These are phyloP conservation scores for Vitis rotundifolia DNA, from an alignment of 164 flowering plant genomes.

Conservation along the genomic window DNA sequence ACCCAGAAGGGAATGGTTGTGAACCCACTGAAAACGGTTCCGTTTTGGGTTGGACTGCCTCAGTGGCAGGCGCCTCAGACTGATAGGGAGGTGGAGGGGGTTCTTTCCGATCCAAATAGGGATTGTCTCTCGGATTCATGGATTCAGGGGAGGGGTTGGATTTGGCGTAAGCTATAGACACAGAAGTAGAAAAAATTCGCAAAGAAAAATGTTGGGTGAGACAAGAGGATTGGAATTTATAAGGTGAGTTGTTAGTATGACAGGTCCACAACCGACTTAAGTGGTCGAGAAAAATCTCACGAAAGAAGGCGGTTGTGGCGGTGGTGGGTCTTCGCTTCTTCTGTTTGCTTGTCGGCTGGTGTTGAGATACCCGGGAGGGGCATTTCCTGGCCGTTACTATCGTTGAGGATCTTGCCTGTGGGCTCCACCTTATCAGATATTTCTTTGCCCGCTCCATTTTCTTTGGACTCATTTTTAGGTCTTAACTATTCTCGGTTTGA, in stretches of 20 bases:
- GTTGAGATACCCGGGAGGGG: too few species aligned
- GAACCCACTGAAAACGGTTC: not conserved
- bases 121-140: conserved; percentile 22
- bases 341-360: not conserved
- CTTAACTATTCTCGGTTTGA: too few species aligned
- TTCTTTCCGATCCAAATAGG: not conserved
- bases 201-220: not conserved
- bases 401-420: too few species aligned
- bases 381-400: too few species aligned
- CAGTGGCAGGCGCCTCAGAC: not conserved
- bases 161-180: not conserved
- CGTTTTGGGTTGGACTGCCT: not conserved
- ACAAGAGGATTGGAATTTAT: not conserved
- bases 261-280: conserved; percentile 11
- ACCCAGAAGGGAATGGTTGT: conserved; percentile 7
- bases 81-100: not conserved
- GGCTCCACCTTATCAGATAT: too few species aligned
- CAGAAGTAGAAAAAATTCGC: not conserved
- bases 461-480: too few species aligned
- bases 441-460: too few species aligned
- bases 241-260: not conserved
- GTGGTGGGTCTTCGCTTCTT: not conserved
- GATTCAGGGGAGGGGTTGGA: not conserved
- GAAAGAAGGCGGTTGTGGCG: conserved; percentile 20
- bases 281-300: conserved; percentile 13